Base-by-base conservation (phyloP, 1,284 basidiomycete species). In the Leccinum huronense region DNA sequence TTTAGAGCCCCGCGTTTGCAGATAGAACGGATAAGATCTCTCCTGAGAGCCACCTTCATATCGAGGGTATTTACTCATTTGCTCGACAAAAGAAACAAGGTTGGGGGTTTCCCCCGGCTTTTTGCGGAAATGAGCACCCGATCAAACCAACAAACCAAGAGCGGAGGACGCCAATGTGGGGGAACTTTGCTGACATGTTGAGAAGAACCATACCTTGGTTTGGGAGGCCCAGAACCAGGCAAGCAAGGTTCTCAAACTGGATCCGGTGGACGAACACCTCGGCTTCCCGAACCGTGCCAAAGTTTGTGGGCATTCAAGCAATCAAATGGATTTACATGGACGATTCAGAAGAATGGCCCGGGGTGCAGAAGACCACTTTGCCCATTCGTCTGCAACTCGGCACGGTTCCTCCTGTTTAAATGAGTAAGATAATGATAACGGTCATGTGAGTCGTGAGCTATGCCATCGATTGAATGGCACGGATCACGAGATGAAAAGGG, bases 21-120 rank as follows among this genome's bases (percentile, higher is more conserved):
- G 67, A 73, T 73, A 66, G 65, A 64, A 72, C 65, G 72, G 71
- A 66, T 62, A 60, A 72, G 64, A 70, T 72, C 63, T 65, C 59
- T 45, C 51, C 13, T 40, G 38, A 40, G 16, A 55, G 34, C 57
- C 62, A 33, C 66, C 51, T 63, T 69, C 58, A 42, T 64, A 69
- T 66, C 58, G 61, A 65, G 67, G 71, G 69, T 65, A 40, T 63
- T 65, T 66, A 66, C 64, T 65, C 60, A 64, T 66, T 61, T 58
- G n/a, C 56, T 67, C 63, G 38, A 69, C 63, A 42, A 61, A 56
- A 36, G 30, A 51, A 72, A 69, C 61, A 68, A 70, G 69, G 65
- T 71, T 72, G 60, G 58, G 70, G 70, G 66, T 63, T 31, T 53
- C 42, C 55, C 27, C n/a, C 30, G 31, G 59, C 67, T 58, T 16